Evolutionary conservation across 768 basidiomycete species (phyloP), one percentile per base, ranked within the genome.

Genomic region (Auricularia sp.): DNA sequence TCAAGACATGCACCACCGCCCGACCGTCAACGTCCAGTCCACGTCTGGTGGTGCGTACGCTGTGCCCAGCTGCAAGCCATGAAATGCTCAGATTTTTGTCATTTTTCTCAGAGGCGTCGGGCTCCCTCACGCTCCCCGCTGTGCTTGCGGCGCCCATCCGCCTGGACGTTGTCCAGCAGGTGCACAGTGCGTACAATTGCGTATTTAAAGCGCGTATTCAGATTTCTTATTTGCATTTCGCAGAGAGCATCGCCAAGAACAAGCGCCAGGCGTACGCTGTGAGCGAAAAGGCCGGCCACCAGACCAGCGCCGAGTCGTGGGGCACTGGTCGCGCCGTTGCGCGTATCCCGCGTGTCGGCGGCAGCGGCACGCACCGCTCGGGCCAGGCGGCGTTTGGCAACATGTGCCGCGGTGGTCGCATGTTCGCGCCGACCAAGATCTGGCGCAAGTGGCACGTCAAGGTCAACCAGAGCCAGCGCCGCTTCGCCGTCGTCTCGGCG

Each of bases 391-490:
- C 97, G 36, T 98, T 98, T 81, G 97, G 97, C 74, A 98, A 98
- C 90, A 98, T 99, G 97, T 98, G 96, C 84, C 91, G 97, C 78
- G 96, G 97, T 74, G 97, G 97, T 82, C 93, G 97, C 75, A 98
- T 99, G 97, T 98, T 99, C 79, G 96, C 96, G 35, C 97, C 97
- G 18, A 98, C 96, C 80, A 98, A 97, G 84, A 91, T 87, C 75
- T 98, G 95, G 96, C 90, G 96, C 80, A 95, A 87, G 77, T 99
- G 97, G 97, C 97, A 99, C 81, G 91, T 98, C 82, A 99, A 98
- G 83, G 91, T 98, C 67, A 95, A 95, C 87, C 91, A 94, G 83
- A 96, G 95, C 85, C 95, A 98, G 80, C 91, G 91, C 76, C 91
- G 97, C 69, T 99, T 93, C 77, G 97, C 97, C 64, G 87, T 91